Base-by-base conservation (phyloP, 345 rosid species). In the Populus davidiana region DNA sequence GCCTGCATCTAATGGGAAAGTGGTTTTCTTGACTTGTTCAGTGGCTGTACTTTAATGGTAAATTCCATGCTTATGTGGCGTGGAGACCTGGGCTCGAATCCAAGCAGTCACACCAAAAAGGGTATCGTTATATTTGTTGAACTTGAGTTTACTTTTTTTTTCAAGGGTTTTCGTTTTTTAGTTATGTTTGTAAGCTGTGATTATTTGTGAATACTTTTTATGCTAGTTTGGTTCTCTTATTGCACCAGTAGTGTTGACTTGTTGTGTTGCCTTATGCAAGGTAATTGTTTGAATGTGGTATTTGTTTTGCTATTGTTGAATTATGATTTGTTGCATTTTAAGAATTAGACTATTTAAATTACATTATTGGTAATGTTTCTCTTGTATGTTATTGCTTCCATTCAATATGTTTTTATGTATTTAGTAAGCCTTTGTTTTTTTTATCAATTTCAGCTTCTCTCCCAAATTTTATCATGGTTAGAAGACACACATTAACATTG, bases 31-130 rank as follows among this genome's bases (percentile, higher is more conserved):
- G 6, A 8, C 18, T 12, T 10, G 0, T 54, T 74, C 10, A 6
- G 78, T 79, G 78, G 75, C 78, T 79, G 71, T 74, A 74, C 33
- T 74, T 79, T 79, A 62, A 31, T 62, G 82, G 78, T 79, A 74
- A 79, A 79, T 79, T 64, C 82, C 74, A 74, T 75, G 52, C 78
- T 14, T 7, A 20, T 12, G 43, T 10, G 31, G 41, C 5, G 29
- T 68, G 86, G 89, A 88, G 97, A 90, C 89, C 91, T 89, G 87
- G 92, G 93, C 92, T 91, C 88, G 92, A 93, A 88, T 91, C 94
- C 93, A 87, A 93, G 88, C 91, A 90, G 94, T 92, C 92, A 88
- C 91, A 52, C n/a, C 18, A 18, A 18, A 17, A 17, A 18, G 8
- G 2, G 59, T 20, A 52, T 52, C 9, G 59, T 20, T 18, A 17